Evolutionary conservation across 345 rosid genomes (phyloP).

Genomic region (Eucalyptus coolabah): DNA sequence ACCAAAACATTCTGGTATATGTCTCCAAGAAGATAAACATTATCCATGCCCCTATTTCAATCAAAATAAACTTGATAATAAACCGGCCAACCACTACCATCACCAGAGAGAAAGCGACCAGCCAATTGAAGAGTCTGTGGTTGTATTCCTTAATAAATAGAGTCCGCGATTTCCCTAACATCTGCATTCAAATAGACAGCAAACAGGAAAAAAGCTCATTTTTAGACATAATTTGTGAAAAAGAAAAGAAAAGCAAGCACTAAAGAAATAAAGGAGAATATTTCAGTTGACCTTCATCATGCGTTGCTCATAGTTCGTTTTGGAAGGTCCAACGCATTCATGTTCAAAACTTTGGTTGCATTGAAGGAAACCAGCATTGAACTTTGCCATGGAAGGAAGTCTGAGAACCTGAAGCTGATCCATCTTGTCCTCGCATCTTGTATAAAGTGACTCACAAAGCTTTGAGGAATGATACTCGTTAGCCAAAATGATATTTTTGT

Average conservation of each 20-base stretch:
- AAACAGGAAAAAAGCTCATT: background rate
- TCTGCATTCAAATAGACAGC: conserved; percentile 22
- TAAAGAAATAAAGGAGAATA: background rate
- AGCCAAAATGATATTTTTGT: conserved; percentile 52
- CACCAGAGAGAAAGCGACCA: conserved; percentile 87
- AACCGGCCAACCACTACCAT: conserved; percentile 96
- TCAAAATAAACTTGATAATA: conserved; percentile 69
- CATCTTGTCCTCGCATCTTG: conserved; percentile 91
- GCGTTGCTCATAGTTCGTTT: conserved; percentile 65
- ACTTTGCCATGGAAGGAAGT: conserved; percentile 99
- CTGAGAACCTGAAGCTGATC: conserved; percentile 96
- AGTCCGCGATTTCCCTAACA: conserved; percentile 74
- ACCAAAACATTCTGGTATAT: conserved; percentile 94
- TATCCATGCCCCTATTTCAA: conserved; percentile 93
- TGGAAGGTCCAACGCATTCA: conserved; percentile 90
- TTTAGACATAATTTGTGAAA: background rate
- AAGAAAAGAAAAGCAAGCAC: background rate
- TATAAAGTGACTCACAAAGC: conserved; percentile 73
- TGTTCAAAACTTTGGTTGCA: conserved; percentile 85
- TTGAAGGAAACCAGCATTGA: conserved; percentile 82
- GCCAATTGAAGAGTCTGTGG: conserved; percentile 94
- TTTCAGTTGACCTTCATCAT: conserved; percentile 58
- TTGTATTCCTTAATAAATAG: conserved; percentile 93
- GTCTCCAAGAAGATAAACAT: conserved; percentile 97
- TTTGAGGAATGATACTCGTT: conserved; percentile 81